Percentiles rank a stretch among this genome's conserved stretches.
Evolutionary conservation across 176 grass and related monocot species (phyloP).

Genomic region (Chrysopogon serrulatus): DNA sequence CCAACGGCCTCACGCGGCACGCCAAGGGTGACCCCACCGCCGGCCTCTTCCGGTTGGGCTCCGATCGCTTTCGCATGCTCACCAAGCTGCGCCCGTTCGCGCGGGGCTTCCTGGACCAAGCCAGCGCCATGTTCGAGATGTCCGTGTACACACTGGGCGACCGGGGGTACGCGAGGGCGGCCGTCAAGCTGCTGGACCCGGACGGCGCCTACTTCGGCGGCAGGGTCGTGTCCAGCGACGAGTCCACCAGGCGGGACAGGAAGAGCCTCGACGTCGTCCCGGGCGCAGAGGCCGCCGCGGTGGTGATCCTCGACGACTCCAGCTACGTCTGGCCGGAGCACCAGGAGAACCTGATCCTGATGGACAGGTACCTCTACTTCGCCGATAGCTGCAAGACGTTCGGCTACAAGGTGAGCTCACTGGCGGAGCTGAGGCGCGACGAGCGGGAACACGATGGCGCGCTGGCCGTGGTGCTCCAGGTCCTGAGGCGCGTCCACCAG

Average conservation of each 20-base stretch:
- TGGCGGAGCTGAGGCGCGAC: conserved; percentile 48
- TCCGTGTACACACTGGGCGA: conserved; percentile 60
- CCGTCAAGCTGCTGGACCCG: conserved; percentile 62
- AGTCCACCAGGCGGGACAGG: conserved; percentile 34
- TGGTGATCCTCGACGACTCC: conserved; percentile 66
- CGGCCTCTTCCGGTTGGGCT: conserved; percentile 41
- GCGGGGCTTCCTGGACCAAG: conserved; percentile 41
- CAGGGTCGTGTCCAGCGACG: conserved; percentile 46
- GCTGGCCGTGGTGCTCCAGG: conserved; percentile 42
- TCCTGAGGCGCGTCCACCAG: conserved; percentile 42
- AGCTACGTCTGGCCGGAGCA: conserved; percentile 53
- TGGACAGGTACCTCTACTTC: conserved; percentile 66
- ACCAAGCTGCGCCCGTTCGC: conserved; percentile 73
- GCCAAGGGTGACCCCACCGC: conserved; percentile 30
- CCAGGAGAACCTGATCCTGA: conserved; percentile 52
- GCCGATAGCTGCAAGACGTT: conserved; percentile 30
- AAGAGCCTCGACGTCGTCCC: conserved; percentile 65
- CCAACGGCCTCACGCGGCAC: not conserved
- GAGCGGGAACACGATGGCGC: conserved; percentile 52
- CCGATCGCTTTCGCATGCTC: conserved; percentile 22
- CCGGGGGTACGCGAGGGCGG: conserved; percentile 36
- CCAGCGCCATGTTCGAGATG: conserved; percentile 68
- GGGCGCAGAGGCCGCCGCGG: conserved; percentile 14
- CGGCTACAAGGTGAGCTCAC: conserved; percentile 2
- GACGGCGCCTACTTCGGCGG: conserved; percentile 43